Evolutionary conservation across 2,329 filamentous ascomycete genomes (phyloP), one percentile per base, ranked within the genome.

Genomic region (Cladosporium cucumerinum): DNA sequence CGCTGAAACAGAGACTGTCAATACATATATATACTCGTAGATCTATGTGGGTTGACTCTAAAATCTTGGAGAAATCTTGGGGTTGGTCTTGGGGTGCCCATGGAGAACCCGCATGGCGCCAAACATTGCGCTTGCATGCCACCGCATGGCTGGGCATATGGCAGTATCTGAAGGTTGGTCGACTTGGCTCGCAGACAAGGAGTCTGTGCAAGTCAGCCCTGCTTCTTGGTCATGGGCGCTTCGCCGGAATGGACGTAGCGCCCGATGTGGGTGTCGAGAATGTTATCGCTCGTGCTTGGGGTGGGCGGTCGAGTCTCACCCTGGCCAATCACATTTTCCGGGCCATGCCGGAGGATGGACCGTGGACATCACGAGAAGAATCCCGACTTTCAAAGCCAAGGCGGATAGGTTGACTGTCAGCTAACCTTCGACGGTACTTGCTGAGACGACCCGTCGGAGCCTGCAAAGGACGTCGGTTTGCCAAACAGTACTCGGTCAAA

Each of bases 151-250:
- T 49, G 21, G 46, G 43, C 58, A 51, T 46, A 52, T 61, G 46
- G 58, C 43, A 61, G 46, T 21, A 18, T 49, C 55, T 61, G 58
- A 61, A 51, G 58, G 43, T 51, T 51, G 49, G 49, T 30, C 49
- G 60, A 43, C 60, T 62, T 62, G 60, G 60, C 60, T 62, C 46
- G 60, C 23, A 39, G 60, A 62, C 60, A 62, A 62, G 60, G 48
- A 62, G 49, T 54, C 60, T 62, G 60, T 62, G 48, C 60, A 54
- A 30, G 49, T 39, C 43, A 36, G 60, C 49, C 49, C 49, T 49
- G n/a, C n/a, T 51, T 62, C 49, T 62, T 62, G 60, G 60, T 62
- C 28, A 6, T 46, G 18, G 16, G 11, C 26, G 58, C 32, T 25
- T 51, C 26, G 58, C 58, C 58, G 18, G 21, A 61, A 26, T 21